Conservation (phyloP, 1,284 basidiomycete genomes). For the Vanrija humicola region DNA sequence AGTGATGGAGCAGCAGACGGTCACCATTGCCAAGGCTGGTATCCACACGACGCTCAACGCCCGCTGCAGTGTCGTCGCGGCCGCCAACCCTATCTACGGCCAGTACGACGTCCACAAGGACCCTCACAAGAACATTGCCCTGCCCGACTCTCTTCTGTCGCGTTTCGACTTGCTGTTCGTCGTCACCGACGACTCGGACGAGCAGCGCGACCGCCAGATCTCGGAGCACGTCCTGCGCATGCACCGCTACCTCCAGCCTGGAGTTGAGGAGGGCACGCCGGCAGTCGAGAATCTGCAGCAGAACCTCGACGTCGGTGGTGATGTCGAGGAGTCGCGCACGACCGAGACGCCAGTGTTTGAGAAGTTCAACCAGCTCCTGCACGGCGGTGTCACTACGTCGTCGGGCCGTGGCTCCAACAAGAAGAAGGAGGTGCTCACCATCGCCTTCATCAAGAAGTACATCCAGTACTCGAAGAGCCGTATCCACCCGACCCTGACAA, state of each 20-base stretch:
- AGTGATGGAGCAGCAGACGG: conserved; percentile 99
- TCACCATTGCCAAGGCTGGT: conserved; percentile 98
- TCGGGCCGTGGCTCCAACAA: conserved; percentile 58
- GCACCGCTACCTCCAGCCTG: conserved; percentile 94
- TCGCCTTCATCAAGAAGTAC: conserved; percentile 96
- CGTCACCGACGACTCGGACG: conserved; percentile 97
- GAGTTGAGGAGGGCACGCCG: conserved; percentile 83
- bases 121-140: conserved; percentile 96
- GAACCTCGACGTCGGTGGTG: conserved; percentile 74
- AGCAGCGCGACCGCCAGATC: conserved; percentile 86
- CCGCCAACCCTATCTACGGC: conserved; percentile 98
- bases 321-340: conserved; percentile 55
- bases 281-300: conserved; percentile 83
- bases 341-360: conserved; percentile 80
- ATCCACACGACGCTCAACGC: conserved; percentile 98
- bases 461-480: conserved; percentile 95
- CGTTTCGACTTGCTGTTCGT: conserved; percentile 99
- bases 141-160: conserved; percentile 95
- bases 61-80: conserved; percentile 94
- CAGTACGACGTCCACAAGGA: conserved; percentile 99
- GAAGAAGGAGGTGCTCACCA: conserved; percentile 81
- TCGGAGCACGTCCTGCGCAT: conserved; percentile 97
- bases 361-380: conserved; percentile 93
- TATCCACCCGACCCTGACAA: conserved; percentile 76
- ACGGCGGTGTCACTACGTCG: conserved; percentile 69